Evolutionary conservation across 1,139 yeast species (phyloP).

Genomic region (Diutina rugosa): DNA sequence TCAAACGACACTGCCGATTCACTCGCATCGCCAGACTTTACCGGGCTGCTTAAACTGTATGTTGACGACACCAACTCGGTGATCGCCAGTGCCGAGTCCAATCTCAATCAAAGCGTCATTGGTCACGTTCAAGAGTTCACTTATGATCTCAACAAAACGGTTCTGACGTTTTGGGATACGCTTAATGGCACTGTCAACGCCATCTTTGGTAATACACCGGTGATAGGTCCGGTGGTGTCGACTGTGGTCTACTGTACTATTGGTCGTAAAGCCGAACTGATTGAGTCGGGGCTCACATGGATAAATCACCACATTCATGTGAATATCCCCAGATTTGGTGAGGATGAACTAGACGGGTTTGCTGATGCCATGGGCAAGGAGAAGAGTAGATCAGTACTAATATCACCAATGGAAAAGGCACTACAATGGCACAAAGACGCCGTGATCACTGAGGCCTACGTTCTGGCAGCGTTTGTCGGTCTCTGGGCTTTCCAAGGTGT

Average conservation of each 20-base stretch:
- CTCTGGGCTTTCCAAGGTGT: conserved; percentile 36
- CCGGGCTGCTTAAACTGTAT: background rate
- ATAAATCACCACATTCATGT: conserved; percentile 51
- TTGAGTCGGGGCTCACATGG: conserved; percentile 74
- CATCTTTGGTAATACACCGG: conserved; percentile 56
- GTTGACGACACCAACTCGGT: background rate
- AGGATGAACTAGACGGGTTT: conserved; percentile 15
- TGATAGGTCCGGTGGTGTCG: conserved; percentile 42
- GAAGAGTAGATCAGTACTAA: background rate
- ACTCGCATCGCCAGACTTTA: background rate
- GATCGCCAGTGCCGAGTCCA: background rate
- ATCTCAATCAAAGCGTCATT: background rate
- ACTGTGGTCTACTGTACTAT: conserved; percentile 68
- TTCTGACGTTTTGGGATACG: background rate
- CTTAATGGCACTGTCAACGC: conserved; percentile 17
- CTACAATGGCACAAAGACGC: background rate
- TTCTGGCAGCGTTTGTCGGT: conserved; percentile 29
- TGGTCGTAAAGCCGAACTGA: conserved; percentile 52
- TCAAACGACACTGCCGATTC: background rate
- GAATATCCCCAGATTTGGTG: conserved; percentile 33
- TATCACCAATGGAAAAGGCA: background rate
- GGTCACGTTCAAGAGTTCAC: background rate
- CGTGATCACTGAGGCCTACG: conserved; percentile 23
- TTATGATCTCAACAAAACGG: background rate
- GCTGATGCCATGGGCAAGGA: conserved; percentile 4